These are phyloP conservation scores for Trifolium pratense DNA, from an alignment of 306 rosid genomes.

Conservation along the genomic window DNA sequence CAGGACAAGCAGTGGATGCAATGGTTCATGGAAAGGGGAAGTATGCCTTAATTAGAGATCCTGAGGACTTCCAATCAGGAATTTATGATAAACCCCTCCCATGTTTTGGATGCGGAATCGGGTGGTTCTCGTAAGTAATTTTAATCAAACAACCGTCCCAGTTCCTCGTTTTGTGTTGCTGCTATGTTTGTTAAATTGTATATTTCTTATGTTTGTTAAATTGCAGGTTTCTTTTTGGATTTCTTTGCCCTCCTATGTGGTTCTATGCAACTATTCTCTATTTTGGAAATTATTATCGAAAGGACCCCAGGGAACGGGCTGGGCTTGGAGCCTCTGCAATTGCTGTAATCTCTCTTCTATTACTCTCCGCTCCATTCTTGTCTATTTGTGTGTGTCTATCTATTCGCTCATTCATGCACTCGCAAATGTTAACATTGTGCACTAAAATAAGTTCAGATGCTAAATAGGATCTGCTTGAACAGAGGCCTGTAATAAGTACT, in stretches of 20 bases:
- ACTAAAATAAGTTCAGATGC: not conserved
- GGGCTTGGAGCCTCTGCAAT: slow-evolving; percentile 96
- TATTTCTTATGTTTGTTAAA: slow-evolving; percentile 56
- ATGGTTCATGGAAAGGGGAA: slow-evolving; percentile 65
- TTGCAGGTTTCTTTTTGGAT: slow-evolving; percentile 85
- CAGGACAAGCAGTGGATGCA: slow-evolving; percentile 67
- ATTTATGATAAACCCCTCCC: slow-evolving; percentile 89
- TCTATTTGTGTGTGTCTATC: not conserved
- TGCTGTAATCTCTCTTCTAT: slow-evolving; percentile 60
- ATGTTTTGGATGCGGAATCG: slow-evolving; percentile 93
- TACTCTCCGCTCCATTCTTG: not conserved
- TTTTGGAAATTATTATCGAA: slow-evolving; percentile 76
- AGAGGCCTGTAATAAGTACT: not conserved
- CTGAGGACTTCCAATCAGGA: slow-evolving; percentile 78
- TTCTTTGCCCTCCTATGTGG: slow-evolving; percentile 84
- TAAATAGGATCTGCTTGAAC: not conserved
- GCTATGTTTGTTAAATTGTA: slow-evolving; percentile 45
- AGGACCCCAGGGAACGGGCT: slow-evolving; percentile 98
- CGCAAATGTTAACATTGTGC: slow-evolving; percentile 23
- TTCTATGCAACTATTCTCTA: slow-evolving; percentile 83
- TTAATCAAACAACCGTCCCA: not conserved
- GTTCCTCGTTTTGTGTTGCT: slow-evolving; percentile 36
- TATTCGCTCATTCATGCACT: slow-evolving; percentile 5
- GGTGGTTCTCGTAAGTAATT: slow-evolving; percentile 96
- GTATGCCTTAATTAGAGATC: slow-evolving; percentile 71